Evolutionary conservation across 768 basidiomycete genomes (phyloP).

Genomic region (Podaxis sp.): DNA sequence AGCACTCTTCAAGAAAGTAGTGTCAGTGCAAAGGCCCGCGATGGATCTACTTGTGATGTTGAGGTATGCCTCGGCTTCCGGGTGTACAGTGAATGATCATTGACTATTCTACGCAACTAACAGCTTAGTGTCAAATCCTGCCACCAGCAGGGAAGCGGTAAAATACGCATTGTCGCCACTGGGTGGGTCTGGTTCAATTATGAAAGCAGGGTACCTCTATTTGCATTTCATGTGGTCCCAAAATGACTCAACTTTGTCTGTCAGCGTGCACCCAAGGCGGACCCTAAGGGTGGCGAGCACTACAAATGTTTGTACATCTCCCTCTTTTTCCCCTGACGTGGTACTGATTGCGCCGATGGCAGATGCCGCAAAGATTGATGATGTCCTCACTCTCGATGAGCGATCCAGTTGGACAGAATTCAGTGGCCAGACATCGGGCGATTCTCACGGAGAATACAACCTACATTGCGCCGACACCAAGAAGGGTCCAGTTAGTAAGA

Average conservation of each 20-base stretch:
- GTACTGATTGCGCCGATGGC: neutral
- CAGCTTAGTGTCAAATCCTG: slow-evolving; percentile 14
- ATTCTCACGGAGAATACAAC: neutral
- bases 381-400: slow-evolving; percentile 9
- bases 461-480: neutral
- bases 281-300: slow-evolving; percentile 11
- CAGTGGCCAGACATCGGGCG: slow-evolving; percentile 4
- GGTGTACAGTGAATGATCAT: neutral
- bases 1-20: neutral
- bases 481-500: slow-evolving; percentile 4
- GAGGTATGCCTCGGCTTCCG: neutral
- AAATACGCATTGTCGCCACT: slow-evolving; percentile 12
- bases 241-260: neutral
- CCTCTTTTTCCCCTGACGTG: neutral
- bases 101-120: neutral
- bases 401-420: slow-evolving; percentile 13
- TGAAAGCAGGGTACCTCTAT: slow-evolving; percentile 3
- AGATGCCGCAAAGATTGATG: slow-evolving; percentile 15
- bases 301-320: slow-evolving; percentile 7
- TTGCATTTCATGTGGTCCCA: neutral
- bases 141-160: slow-evolving; percentile 13
- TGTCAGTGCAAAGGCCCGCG: neutral
- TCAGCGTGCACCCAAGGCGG: slow-evolving; percentile 10
- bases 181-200: slow-evolving; percentile 21
- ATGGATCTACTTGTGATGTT: neutral